Evolutionary conservation across 768 basidiomycete species (phyloP).

Genomic region (Boletus bicolor): DNA sequence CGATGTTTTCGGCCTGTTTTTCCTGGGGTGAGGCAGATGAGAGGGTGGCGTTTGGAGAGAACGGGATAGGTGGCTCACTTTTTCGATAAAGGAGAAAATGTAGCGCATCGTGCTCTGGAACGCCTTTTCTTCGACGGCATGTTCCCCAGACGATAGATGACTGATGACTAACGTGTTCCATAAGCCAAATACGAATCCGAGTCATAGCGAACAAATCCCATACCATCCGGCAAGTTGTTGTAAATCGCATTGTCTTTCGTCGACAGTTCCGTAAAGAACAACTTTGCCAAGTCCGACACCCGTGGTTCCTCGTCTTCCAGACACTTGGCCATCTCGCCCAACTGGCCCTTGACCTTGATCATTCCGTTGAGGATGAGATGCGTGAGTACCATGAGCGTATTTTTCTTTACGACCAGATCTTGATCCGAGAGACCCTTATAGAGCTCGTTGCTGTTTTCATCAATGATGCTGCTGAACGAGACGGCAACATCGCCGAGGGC

Average conservation of each 20-base stretch:
- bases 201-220: not conserved
- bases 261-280: constrained; percentile 95
- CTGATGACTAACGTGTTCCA: constrained; percentile 68
- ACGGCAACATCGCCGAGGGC: constrained; percentile 97
- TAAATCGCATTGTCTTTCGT: constrained; percentile 99
- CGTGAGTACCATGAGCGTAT: constrained; percentile 97
- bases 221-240: constrained; percentile 96
- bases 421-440: constrained; percentile 91
- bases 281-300: constrained; percentile 90
- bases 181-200: not conserved
- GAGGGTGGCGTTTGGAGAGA: not conserved
- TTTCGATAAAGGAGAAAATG: constrained; percentile 96
- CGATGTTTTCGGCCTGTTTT: constrained; percentile 96
- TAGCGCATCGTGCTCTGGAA: constrained; percentile 94
- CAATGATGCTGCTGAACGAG: constrained; percentile 95
- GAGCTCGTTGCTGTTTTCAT: constrained; percentile 94
- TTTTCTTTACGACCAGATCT: constrained; percentile 93
- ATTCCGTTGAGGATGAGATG: constrained; percentile 97
- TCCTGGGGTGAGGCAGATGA: constrained; percentile 49
- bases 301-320: constrained; percentile 85
- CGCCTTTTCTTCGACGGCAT: constrained; percentile 87
- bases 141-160: constrained; percentile 85
- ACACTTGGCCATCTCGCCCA: constrained; percentile 99
- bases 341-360: constrained; percentile 99
- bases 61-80: constrained; percentile 45